Percentiles rank a stretch among this genome's conserved stretches.
These are phyloP conservation scores for Aspergillus candidus DNA, from an alignment of 2,329 filamentous ascomycete species.

Conservation along the genomic window DNA sequence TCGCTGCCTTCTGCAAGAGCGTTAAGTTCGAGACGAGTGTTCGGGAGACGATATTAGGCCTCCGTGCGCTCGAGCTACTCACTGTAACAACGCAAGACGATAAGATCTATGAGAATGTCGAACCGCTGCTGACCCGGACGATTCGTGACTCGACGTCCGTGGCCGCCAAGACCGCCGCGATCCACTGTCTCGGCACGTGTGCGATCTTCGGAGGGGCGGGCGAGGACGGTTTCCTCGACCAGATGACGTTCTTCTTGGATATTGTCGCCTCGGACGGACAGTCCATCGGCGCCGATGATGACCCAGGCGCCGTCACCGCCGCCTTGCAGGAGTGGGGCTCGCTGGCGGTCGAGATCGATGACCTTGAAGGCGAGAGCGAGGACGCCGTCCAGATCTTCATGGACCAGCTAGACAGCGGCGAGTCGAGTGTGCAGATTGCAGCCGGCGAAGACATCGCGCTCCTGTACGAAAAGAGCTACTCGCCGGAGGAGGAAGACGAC, in stretches of 20 bases:
- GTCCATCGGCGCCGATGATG: conserved; percentile 64
- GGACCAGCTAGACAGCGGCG: conserved; percentile 73
- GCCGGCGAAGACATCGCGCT: conserved; percentile 76
- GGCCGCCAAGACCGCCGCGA: conserved; percentile 60
- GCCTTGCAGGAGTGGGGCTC: conserved; percentile 75
- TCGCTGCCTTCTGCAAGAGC: conserved; percentile 62
- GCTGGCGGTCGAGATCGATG: conserved; percentile 69
- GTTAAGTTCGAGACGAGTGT: conserved; percentile 63
- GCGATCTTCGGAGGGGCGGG: conserved; percentile 70
- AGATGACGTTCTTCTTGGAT: conserved; percentile 69
- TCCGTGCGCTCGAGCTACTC: conserved; percentile 67
- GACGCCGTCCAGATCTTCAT: conserved; percentile 72
- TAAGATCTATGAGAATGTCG: conserved; percentile 58
- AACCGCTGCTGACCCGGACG: conserved; percentile 53
- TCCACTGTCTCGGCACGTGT: conserved; percentile 67
- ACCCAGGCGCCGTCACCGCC: conserved; percentile 63
- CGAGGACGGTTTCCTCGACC: conserved; percentile 60
- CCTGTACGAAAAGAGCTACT: conserved; percentile 68
- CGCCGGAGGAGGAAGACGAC: conserved; percentile 53
- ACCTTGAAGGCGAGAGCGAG: conserved; percentile 65
- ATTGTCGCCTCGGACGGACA: conserved; percentile 75
- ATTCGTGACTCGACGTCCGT: conserved; percentile 63
- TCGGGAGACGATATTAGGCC: conserved; percentile 62
- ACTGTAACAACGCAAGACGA: conserved; percentile 62
- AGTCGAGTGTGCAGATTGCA: conserved; percentile 66